Percentiles rank a stretch among this genome's conserved stretches.
Conservation (phyloP, 768 basidiomycete genomes). For the Aureoboletus auriporus region DNA sequence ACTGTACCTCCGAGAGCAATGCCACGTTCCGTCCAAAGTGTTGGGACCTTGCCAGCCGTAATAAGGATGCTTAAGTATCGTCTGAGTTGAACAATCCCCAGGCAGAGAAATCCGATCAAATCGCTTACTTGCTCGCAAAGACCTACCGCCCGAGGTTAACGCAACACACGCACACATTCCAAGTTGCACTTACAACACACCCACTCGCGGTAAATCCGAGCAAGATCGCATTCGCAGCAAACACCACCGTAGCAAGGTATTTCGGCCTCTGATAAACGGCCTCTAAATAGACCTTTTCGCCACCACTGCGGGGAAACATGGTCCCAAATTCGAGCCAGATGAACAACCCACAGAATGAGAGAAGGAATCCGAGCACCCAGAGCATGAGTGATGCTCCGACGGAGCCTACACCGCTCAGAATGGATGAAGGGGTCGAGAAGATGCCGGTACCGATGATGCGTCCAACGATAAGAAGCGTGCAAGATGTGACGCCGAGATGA, state of each 20-base stretch:
- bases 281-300: constrained; percentile 62
- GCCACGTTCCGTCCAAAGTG: constrained; percentile 50
- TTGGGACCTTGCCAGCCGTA: constrained; percentile 36
- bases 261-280: constrained; percentile 46
- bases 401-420: constrained; percentile 52
- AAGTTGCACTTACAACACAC: constrained; percentile 41
- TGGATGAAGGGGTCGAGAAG: constrained; percentile 59
- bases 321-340: constrained; percentile 63
- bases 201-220: constrained; percentile 40
- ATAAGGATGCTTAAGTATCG: constrained; percentile 41
- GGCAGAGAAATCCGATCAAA: not conserved
- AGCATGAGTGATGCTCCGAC: constrained; percentile 60
- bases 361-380: constrained; percentile 57
- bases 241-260: constrained; percentile 46
- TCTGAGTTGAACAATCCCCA: not conserved
- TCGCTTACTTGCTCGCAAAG: constrained; percentile 33
- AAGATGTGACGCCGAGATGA: constrained; percentile 53
- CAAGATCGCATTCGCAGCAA: constrained; percentile 45
- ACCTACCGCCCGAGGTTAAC: constrained; percentile 17
- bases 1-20: constrained; percentile 52
- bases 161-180: not conserved
- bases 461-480: constrained; percentile 54
- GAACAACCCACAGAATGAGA: constrained; percentile 57
- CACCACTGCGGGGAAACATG: constrained; percentile 60
- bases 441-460: constrained; percentile 63